phyloP scores from a whole-genome alignment of 768 basidiomycete genomes.

The Suillus cothurnatus region DNA sequence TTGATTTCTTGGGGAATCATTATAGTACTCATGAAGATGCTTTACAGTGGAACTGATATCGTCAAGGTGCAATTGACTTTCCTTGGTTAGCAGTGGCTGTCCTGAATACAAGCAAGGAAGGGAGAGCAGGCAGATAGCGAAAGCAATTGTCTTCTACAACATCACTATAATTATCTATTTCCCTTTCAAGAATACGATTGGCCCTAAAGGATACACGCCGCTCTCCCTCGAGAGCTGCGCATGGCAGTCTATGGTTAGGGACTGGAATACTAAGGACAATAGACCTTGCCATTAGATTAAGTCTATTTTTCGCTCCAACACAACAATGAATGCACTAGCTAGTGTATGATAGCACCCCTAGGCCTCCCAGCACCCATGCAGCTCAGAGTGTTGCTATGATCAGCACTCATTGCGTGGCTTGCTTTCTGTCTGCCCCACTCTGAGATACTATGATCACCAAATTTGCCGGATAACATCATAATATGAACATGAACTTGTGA shows the following conservation, averaged over 20 bases:
- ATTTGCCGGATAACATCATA: neutral
- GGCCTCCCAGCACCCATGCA: too few relatives aligned
- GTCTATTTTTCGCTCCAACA: neutral
- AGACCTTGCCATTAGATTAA: conserved; percentile 47
- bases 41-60: neutral
- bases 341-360: too few relatives aligned
- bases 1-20: neutral
- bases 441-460: too few relatives aligned
- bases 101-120: neutral
- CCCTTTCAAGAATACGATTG: conserved; percentile 14
- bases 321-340: too few relatives aligned
- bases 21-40: neutral
- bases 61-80: neutral
- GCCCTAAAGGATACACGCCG: conserved; percentile 84
- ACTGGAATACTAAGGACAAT: conserved; percentile 21
- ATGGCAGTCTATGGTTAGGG: conserved; percentile 4
- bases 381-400: too few relatives aligned
- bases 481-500: neutral
- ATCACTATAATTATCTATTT: neutral
- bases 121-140: neutral
- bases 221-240: conserved; percentile 70
- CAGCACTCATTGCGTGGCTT: too few relatives aligned
- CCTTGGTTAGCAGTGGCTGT: neutral
- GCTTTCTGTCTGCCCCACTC: too few relatives aligned
- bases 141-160: neutral